Base-by-base conservation (phyloP, 2,329 filamentous ascomycete species). In the Colletotrichum sp. region DNA sequence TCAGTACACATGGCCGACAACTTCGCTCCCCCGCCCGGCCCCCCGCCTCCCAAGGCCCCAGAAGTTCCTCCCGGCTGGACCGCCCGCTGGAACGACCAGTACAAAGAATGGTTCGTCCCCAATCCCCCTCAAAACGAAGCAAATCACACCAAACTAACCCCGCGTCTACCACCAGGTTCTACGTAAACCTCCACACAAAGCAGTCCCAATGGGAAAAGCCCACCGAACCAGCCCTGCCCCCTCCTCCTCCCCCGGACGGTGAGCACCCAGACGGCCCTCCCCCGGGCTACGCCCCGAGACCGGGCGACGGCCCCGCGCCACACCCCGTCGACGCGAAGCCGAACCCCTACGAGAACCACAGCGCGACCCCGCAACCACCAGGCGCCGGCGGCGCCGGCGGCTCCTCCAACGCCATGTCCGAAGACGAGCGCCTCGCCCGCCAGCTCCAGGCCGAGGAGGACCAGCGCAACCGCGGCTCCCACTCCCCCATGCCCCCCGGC, bases 141-240 rank as follows among this genome's bases (percentile, higher is more conserved):
- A 32, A 58, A 26, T 18, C 55, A 18, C 55, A 18, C 55, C 30
- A n/a, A 12, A 13, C 58, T 34, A 62, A 62, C 30, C 30, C n/a
- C n/a, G 21, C 58, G 38, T 18, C 38, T 16, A 38, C 3, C 28
- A 12, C 8, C 77, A 95, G 94, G 93, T 98, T 97, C 90, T 98
- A 94, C 87, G 94, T 98, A 76, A 97, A 98, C 87, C 91, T 94
- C 76, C 91, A 93, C 84, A 98, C 96, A 78, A 97, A 97, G 81
- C 90, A 94, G 82, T 98, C 96, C 7, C 94, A 96, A 89, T 98
- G 96, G 96, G 94, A 98, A 6, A 93, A 92, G 79, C 96, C 96
- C 21, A 95, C 92, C 48, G 89, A 89, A 69, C 93, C 94, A 58
- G 92, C 92, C 68, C 90, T 91, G 78, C 88, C 90, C 18, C 70